Base-by-base conservation (phyloP, 2,329 filamentous ascomycete species). In the Trichoderma koningii region DNA sequence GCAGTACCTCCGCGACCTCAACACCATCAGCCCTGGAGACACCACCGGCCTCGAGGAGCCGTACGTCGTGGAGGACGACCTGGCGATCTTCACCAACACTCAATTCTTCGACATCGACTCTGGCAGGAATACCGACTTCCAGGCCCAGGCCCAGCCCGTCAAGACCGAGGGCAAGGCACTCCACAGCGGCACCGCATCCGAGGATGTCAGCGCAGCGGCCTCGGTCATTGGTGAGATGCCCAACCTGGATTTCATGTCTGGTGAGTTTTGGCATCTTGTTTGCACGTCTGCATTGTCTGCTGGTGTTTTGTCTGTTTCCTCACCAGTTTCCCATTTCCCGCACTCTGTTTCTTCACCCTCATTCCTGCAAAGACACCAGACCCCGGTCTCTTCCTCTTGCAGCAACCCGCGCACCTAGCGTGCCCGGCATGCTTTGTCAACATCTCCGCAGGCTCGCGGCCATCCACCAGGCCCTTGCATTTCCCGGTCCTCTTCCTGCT, bases 1-100 rank as follows among this genome's bases (percentile, higher is more conserved):
- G 74, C 89, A 93, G 74, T 96, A 95, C 80, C 84, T 97, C 70
- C 89, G 91, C 73, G 90, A 93, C 71, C 83, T 97, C 72, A 97
- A 97, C 81, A 86, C 87, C 67, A 81, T 89, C 67, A 86, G 87
- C 71, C 85, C 89, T 62, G 82, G 89, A 67, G 84, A 82, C 60
- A 71, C 70, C 65, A 72, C 81, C 26, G 75, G 84, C 30, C 74
- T 76, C 62, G 83, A 88, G 67, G 86, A 89, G 62, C 78, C 82
- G 59, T 84, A 88, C 76, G 84, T 84, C 71, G 80, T 90, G 68
- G 88, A 91, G 71, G 87, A 89, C 66, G 89, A 93, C 69, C 81
- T 94, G 57, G 88, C 88, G 59, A 84, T 93, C 72, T 95, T 93
- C 79, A 92, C 90, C 65, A 93, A 94, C 77, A 88, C 89, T 52